Percentiles rank a stretch among this genome's conserved stretches.
Conservation (phyloP, 441 rosid genomes). For the Erodium texanum region DNA sequence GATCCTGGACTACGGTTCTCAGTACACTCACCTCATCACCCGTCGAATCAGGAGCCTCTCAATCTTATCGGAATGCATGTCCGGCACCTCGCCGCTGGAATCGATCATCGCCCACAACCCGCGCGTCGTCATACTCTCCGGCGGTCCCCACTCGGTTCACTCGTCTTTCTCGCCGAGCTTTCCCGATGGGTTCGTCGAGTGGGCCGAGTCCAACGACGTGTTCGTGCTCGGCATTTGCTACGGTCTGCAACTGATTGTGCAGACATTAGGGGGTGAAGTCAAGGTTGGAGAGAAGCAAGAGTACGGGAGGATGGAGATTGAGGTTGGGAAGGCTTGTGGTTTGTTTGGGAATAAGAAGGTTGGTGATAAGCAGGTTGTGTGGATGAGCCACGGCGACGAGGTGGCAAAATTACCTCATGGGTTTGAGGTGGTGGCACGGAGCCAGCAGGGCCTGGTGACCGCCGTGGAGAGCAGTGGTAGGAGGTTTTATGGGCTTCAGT, state of each 20-base stretch:
- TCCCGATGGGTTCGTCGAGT: conserved; percentile 56
- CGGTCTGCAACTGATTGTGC: conserved; percentile 73
- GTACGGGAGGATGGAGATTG: conserved; percentile 91
- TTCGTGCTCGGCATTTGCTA: conserved; percentile 73
- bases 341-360: conserved; percentile 46
- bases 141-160: conserved; percentile 91
- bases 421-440: conserved; percentile 65
- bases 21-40: conserved; percentile 84
- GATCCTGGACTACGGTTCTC: conserved; percentile 85
- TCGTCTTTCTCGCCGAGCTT: conserved; percentile 50
- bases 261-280: conserved; percentile 70
- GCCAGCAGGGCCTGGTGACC: conserved; percentile 75
- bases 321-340: conserved; percentile 39
- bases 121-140: conserved; percentile 75
- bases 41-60: conserved; percentile 73
- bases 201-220: conserved; percentile 53
- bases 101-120: conserved; percentile 55
- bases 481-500: conserved; percentile 80
- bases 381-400: conserved; percentile 98
- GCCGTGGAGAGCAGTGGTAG: conserved; percentile 48
- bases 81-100: conserved; percentile 64
- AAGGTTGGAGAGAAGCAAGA: conserved; percentile 67
- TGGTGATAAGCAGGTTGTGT: conserved; percentile 67
- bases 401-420: conserved; percentile 54
- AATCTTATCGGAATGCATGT: conserved; percentile 73